phyloP scores from a whole-genome alignment of 148 eudicot genomes.

The Gaultheria prostrata region DNA sequence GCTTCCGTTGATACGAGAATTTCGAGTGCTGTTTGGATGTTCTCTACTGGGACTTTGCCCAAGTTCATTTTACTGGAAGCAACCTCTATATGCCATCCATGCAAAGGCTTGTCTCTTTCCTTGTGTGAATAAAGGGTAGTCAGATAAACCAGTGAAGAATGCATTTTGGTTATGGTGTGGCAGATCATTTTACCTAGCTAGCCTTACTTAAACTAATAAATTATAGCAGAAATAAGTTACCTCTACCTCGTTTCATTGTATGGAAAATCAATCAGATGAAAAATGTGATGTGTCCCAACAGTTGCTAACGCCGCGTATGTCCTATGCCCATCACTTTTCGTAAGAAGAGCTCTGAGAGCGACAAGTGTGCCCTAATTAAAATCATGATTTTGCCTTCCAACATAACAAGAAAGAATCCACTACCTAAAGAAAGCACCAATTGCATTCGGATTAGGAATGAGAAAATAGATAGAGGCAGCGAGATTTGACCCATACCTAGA shows the following conservation, averaged over 20 bases:
- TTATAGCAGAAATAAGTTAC: not conserved
- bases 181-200: not conserved
- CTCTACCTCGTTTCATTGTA: not conserved
- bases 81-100: not conserved
- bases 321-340: not conserved
- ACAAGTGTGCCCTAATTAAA: not conserved
- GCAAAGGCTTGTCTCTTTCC: not conserved
- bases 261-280: not conserved
- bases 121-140: not conserved
- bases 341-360: not conserved
- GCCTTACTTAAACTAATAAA: too few relatives aligned
- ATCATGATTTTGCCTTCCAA: not conserved
- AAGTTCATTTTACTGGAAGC: not conserved
- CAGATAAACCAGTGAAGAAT: not conserved
- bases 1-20: constrained; percentile 33
- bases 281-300: not conserved
- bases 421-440: not conserved
- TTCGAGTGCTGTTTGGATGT: constrained; percentile 35
- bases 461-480: not conserved
- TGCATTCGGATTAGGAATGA: not conserved
- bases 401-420: not conserved
- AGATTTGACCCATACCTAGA: not conserved
- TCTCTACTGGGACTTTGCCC: constrained; percentile 19
- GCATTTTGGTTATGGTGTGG: not conserved
- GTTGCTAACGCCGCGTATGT: not conserved